Evolutionary conservation across 140 eudicot species (phyloP), one percentile per base, ranked within the genome.

Genomic region (Flaveria floridana): DNA sequence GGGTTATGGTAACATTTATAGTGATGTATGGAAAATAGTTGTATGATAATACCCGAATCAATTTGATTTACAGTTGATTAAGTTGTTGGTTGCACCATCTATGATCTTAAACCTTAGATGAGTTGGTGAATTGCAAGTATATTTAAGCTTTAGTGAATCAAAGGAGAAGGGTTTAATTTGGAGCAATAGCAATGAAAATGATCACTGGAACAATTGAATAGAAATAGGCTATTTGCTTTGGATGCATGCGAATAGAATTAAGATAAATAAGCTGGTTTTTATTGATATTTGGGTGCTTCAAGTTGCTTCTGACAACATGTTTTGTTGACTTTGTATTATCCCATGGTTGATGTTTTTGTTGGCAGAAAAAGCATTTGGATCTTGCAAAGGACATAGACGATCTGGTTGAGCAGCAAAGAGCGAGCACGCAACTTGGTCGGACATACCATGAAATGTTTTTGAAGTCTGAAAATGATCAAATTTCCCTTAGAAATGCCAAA

Each of bases 381-480:
- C 90, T 91, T 53, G 97, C 99, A 53, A 87, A 84, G 73, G 88
- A 88, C 30, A 20, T 82, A 0, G 57, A 79, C 30, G 95, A 95
- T 73, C 85, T 89, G 46, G 76, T 84, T 82, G 99, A 95, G 87
- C 97, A 95, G 78, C 96, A 95, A 85, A 78, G 99, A 78, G 99
- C 99, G 1, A 80, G 80, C 73, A 95, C 99, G 28, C 99, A 95
- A 83, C 96, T 95, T 65, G 99, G 96, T 58, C 89, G 99, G 61
- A 91, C 97, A 68, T 91, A 95, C 83, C 88, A 95, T 68, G 97
- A 95, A 85, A 77, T 95, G 83, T 95, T 84, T 72, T 3, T 85
- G 57, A 87, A 71, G 71, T 82, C 96, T 1, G 91, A 88, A 1
- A 84, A 72, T 75, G 96, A 95, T 70, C 95, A 87, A 65, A 63